Conservation (phyloP, 805 yeast genomes). For the Candida railenensis region DNA sequence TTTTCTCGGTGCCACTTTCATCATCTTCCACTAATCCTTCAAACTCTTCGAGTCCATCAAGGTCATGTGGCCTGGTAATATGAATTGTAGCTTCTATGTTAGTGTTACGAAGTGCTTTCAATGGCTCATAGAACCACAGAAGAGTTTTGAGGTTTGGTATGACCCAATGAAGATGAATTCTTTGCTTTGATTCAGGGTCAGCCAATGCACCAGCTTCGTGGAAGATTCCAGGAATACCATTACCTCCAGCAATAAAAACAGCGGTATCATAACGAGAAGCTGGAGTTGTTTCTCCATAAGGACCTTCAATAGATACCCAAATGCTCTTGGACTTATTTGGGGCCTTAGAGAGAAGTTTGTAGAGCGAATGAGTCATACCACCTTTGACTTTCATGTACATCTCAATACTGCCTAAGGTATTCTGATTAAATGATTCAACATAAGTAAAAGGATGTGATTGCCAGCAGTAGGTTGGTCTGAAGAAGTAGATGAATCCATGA, state of each 20-base stretch:
- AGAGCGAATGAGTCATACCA: constrained; percentile 28
- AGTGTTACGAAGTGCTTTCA: constrained; percentile 12
- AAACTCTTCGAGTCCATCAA: neutral
- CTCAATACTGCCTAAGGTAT: constrained; percentile 22
- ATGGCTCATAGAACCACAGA: constrained; percentile 40
- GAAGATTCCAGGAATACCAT: constrained; percentile 40
- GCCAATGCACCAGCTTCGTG: constrained; percentile 28
- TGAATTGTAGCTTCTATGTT: constrained; percentile 15
- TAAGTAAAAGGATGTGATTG: constrained; percentile 45
- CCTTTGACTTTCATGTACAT: constrained; percentile 33
- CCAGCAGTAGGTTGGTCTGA: constrained; percentile 34
- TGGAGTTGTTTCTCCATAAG: constrained; percentile 37
- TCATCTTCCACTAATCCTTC: neutral
- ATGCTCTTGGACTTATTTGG: constrained; percentile 18
- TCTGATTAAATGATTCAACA: constrained; percentile 21
- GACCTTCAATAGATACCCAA: constrained; percentile 37
- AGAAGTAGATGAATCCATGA: constrained; percentile 38
- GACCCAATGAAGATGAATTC: constrained; percentile 56
- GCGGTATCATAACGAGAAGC: constrained; percentile 25
- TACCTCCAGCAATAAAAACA: constrained; percentile 39
- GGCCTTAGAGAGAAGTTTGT: constrained; percentile 16
- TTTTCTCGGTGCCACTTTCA: too few species aligned
- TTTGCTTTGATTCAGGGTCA: constrained; percentile 10
- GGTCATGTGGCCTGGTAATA: constrained; percentile 15
- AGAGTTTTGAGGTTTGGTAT: constrained; percentile 49